A percentile compares a stretch with the other conserved stretches of the same genome.
These are phyloP conservation scores for Saccharomycopsis sp. DNA, from an alignment of 805 yeast species.

Conservation along the genomic window DNA sequence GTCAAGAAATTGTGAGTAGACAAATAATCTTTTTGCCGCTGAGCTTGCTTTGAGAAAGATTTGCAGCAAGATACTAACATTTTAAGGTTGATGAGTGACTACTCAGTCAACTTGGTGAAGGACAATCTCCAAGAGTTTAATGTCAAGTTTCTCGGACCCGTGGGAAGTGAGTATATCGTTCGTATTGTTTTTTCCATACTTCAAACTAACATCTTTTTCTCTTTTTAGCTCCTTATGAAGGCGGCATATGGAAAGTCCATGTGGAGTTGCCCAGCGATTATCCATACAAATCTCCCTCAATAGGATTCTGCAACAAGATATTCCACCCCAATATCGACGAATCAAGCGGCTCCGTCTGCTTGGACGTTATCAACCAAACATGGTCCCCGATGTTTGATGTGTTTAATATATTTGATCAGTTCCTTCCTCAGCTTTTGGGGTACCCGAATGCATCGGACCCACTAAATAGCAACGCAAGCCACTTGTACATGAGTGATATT, in stretches of 20 bases:
- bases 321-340: conserved; percentile 96
- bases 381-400: conserved; percentile 98
- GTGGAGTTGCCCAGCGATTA: conserved; percentile 93
- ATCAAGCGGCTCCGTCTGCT: conserved; percentile 81
- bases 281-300: conserved; percentile 92
- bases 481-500: conserved; percentile 62
- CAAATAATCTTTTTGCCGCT: too few relatives aligned
- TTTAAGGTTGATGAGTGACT: conserved; percentile 73
- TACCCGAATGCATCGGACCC: conserved; percentile 96
- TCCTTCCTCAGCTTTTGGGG: conserved; percentile 81
- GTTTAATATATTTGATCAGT: conserved; percentile 82
- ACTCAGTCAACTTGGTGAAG: conserved; percentile 72
- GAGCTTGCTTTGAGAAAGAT: not conserved
- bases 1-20: conserved; percentile 78
- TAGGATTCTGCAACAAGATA: conserved; percentile 85
- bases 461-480: conserved; percentile 81
- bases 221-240: conserved; percentile 63
- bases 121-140: conserved; percentile 81
- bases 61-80: conserved; percentile 16
- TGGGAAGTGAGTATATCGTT: conserved; percentile 43
- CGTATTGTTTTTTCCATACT: too few relatives aligned
- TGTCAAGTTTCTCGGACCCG: conserved; percentile 81
- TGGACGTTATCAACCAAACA: conserved; percentile 93
- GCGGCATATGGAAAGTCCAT: conserved; percentile 83
- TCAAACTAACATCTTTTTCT: not conserved